phyloP scores from a whole-genome alignment of 768 basidiomycete species.

The Candolleomyces aberdarensis region DNA sequence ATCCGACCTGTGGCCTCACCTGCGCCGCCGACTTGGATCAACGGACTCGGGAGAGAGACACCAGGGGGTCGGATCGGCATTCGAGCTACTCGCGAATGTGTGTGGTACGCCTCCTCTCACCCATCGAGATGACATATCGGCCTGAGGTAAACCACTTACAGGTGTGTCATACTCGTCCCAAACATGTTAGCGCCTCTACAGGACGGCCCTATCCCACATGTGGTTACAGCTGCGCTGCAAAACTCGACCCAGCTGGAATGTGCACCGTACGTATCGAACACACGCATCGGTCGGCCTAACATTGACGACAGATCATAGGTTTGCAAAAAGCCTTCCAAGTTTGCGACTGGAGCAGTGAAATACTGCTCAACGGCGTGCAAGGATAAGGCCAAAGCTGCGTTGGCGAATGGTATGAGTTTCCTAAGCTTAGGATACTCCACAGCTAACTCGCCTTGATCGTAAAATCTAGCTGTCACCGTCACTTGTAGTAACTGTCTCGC shows the following conservation, averaged over 20 bases:
- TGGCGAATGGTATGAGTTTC: neutral
- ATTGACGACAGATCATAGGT: conserved; percentile 8
- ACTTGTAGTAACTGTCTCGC: conserved; percentile 22
- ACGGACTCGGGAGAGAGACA: neutral
- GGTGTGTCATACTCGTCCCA: no score
- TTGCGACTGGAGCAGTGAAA: conserved; percentile 13
- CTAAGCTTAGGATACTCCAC: neutral
- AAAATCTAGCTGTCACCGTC: neutral
- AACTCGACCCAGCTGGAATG: neutral
- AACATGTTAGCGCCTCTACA: neutral
- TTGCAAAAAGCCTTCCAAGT: conserved; percentile 20
- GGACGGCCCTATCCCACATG: neutral
- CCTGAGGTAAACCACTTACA: no score
- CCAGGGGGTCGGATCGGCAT: neutral
- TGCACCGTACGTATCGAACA: conserved; percentile 5
- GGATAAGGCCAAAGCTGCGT: conserved; percentile 11
- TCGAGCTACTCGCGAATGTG: neutral
- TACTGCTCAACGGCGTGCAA: conserved; percentile 24
- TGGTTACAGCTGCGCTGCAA: neutral
- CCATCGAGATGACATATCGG: no score
- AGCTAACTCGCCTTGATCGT: neutral
- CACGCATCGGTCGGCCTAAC: neutral
- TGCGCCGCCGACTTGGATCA: conserved; percentile 14
- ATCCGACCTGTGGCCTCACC: conserved; percentile 23
- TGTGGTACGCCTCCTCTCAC: neutral